Base-by-base conservation (phyloP, 1,284 basidiomycete genomes). In the Caloboletus firmus region DNA sequence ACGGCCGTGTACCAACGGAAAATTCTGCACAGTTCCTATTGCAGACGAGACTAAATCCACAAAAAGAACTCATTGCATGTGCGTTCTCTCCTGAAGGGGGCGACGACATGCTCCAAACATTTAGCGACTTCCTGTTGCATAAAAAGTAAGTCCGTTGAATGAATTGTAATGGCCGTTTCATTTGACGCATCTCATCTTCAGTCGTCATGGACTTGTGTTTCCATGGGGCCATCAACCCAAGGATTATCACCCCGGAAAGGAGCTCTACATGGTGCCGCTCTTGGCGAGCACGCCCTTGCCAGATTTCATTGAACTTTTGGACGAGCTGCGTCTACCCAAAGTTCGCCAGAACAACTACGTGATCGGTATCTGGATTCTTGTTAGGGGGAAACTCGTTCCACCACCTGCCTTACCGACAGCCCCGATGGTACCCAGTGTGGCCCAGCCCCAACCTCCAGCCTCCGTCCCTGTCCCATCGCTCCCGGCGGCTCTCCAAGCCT, bases 261-360 rank as follows among this genome's bases (percentile, higher is more conserved):
- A 98, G 68, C 73, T 96, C 32, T 98, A 98, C 65, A 81, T 96
- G 55, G 81, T 96, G 20, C 95, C 95, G 1, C 72, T 97, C 7
- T 76, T 80, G 18, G 79, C 89, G 15, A 76, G 74, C 26, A 82
- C 89, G 47, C 76, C 86, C 0, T 72, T 92, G 0, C 95, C 94
- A 0, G 93, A 95, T 55, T 93, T 87, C 62, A 80, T 95, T 57
- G 91, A 95, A 60, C 76, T 96, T 2, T 73, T 96, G 49, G 93
- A 95, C 62, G 80, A 89, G n/a, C 79, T 91, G 51, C 76, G 76
- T 46, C 69, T 98, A 0, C 88, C 91, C 7, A 80, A 79, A 55
- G 68, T 73, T 13, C 79, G 93, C 18, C 78, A 69, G 17, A 67
- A 74, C 10, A 82, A 91, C 63, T 83, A 89, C 52, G 77, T 96